Conservation (phyloP, 345 rosid species). For the Ricinus communis region DNA sequence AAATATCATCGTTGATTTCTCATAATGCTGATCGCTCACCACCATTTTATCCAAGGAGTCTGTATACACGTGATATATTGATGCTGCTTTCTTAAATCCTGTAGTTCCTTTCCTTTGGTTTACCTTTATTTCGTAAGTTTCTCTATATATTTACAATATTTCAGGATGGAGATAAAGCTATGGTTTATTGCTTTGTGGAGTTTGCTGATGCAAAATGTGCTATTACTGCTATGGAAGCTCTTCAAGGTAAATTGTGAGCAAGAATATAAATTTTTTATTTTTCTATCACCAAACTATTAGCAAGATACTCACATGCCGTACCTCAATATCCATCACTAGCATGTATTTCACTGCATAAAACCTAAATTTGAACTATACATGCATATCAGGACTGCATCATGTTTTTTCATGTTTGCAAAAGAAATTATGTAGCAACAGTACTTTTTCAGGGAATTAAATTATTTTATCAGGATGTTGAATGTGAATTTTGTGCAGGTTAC, state of each 20-base stretch:
- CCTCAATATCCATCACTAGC: background rate
- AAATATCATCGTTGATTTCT: background rate
- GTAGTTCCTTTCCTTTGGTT: background rate
- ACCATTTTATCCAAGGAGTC: background rate
- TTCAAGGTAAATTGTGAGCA: constrained; percentile 45
- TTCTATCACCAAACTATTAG: background rate
- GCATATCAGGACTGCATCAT: background rate
- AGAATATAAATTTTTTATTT: background rate
- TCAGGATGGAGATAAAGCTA: constrained; percentile 52
- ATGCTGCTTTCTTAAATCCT: background rate
- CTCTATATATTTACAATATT: constrained; percentile 10
- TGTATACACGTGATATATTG: background rate
- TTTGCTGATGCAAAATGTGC: constrained; percentile 51
- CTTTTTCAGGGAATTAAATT: background rate
- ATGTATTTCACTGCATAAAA: background rate
- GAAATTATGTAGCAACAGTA: background rate
- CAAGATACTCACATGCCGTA: background rate
- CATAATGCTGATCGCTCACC: background rate
- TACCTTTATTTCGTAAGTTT: background rate
- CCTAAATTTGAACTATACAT: background rate
- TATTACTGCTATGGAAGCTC: constrained; percentile 54
- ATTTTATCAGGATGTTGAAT: constrained; percentile 7
- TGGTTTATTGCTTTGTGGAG: constrained; percentile 61
- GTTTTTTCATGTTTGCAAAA: background rate
- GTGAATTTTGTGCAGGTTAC: constrained; percentile 42